Conservation (phyloP, 2,329 filamentous ascomycete genomes). For the Fusarium penzigii region DNA sequence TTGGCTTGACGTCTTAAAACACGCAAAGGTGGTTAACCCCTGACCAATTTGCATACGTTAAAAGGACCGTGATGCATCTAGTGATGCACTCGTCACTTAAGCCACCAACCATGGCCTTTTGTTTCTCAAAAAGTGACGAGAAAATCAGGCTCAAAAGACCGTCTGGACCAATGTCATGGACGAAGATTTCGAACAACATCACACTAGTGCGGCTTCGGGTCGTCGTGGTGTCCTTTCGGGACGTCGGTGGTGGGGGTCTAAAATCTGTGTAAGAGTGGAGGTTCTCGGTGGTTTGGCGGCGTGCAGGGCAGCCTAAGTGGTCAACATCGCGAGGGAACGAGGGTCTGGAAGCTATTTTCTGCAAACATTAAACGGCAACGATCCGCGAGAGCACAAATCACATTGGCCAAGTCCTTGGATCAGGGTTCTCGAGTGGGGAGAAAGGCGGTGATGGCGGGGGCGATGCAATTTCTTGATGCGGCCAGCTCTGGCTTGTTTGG, state of each 20-base stretch:
- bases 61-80: neutral
- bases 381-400: slow-evolving; percentile 21
- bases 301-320: slow-evolving; percentile 14
- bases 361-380: slow-evolving; percentile 15
- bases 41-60: too few relatives aligned
- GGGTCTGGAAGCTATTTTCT: slow-evolving; percentile 11
- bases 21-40: too few relatives aligned
- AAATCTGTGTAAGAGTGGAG: slow-evolving; percentile 20
- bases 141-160: slow-evolving; percentile 10
- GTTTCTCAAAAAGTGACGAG: slow-evolving; percentile 4
- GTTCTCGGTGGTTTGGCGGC: slow-evolving; percentile 15
- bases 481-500: too few relatives aligned
- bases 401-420: neutral
- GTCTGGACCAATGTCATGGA: slow-evolving; percentile 20
- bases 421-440: slow-evolving; percentile 6
- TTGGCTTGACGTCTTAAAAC: too few relatives aligned
- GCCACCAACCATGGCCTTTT: slow-evolving; percentile 17
- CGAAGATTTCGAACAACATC: slow-evolving; percentile 4
- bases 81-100: slow-evolving; percentile 15
- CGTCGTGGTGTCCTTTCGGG: slow-evolving; percentile 29
- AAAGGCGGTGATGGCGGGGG: slow-evolving; percentile 4
- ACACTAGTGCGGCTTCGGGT: slow-evolving; percentile 29
- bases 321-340: neutral
- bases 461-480: too few relatives aligned
- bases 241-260: slow-evolving; percentile 27